Evolutionary conservation across 2,329 filamentous ascomycete genomes (phyloP), one percentile per base, ranked within the genome.

Genomic region (Penicillium sp.): DNA sequence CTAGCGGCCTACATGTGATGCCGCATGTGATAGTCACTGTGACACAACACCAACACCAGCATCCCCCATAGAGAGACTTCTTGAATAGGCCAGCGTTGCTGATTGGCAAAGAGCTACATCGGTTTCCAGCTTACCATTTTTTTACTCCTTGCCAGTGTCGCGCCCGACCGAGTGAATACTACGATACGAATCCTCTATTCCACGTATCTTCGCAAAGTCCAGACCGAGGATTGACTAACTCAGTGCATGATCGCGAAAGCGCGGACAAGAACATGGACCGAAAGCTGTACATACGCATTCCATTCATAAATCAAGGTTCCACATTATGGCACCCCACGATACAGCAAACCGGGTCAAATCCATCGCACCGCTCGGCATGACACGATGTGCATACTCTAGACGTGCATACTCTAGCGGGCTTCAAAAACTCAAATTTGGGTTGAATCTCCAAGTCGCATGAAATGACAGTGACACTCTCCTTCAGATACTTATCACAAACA

Each of bases 1-100:
- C 38, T 53, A 55, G 62, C 56, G 26, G 35, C 38, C 46, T 55
- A 48, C 62, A 64, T 64, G 62, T 64, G 62, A 64, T 52, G 38
- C 35, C 25, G 52, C 61, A 63, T 61, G 59, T 63, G 61, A 61
- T 26, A 30, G 42, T 22, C 49, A 6, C n/a, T 7, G 5, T 25
- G 6, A n/a, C 25, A 38, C 30, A 25, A 8, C 28, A 49, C 45
- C 7, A 10, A 13, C 14, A 52, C 33, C 30, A 13, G 3, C 0
- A 0, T 22, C 33, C 30, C 22, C 4, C 1, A 0, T 22, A 10
- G 13, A 22, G n/a, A 52, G 25, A 25, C n/a, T 16, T 16, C n/a
- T 14, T 6, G 26, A n/a, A n/a, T 30, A 3, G 16, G 6, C 3
- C 14, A 30, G 6, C 26, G 4, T 25, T 16, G 43, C 4, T 28